Evolutionary conservation across 148 eudicot species (phyloP).

Genomic region (Hydrangea macrophylla): DNA sequence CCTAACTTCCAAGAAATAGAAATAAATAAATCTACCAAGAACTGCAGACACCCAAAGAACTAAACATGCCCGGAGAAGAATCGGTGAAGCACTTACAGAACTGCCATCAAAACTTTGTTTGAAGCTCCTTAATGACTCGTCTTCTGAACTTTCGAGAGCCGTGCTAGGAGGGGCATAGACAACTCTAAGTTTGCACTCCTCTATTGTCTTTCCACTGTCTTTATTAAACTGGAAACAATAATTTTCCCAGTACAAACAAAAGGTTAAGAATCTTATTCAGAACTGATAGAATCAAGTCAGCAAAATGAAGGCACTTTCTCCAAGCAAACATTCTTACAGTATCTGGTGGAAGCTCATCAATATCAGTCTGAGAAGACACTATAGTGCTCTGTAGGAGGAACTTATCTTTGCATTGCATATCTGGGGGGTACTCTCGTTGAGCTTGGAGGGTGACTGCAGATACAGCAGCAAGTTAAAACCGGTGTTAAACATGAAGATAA

Average conservation of each 20-base stretch:
- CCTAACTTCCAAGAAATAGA: not conserved
- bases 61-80: constrained; percentile 1
- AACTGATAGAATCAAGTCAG: constrained; percentile 5
- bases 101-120: constrained; percentile 33
- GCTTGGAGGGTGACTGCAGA: constrained; percentile 86
- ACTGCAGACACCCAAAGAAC: not conserved
- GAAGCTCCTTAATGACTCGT: constrained; percentile 28
- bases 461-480: constrained; percentile 11
- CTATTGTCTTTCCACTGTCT: constrained; percentile 66
- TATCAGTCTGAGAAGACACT: constrained; percentile 56
- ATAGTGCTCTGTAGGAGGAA: constrained; percentile 85
- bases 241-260: not conserved
- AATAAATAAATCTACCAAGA: not conserved
- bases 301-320: not conserved
- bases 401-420: constrained; percentile 83
- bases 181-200: constrained; percentile 81
- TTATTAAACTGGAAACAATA: constrained; percentile 57
- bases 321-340: constrained; percentile 46
- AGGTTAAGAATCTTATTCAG: not conserved
- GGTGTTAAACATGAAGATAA: constrained; percentile 11
- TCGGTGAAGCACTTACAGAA: constrained; percentile 45
- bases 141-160: constrained; percentile 39
- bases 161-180: constrained; percentile 48
- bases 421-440: constrained; percentile 77
- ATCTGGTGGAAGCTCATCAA: constrained; percentile 70